These are phyloP conservation scores for Mycena vitilis DNA, from an alignment of 768 basidiomycete species.

Conservation along the genomic window DNA sequence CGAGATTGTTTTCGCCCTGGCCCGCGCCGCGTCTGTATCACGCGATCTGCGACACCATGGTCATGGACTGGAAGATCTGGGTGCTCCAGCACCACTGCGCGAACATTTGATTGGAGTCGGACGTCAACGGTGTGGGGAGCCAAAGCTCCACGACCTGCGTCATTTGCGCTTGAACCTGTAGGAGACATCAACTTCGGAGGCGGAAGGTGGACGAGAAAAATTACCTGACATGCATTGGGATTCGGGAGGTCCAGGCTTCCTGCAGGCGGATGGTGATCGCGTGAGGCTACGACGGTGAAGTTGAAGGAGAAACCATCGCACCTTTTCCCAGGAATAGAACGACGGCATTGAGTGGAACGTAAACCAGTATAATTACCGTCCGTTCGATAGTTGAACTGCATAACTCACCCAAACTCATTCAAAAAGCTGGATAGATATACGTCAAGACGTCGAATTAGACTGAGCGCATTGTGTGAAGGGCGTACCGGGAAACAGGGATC, in stretches of 20 bases:
- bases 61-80: conserved; percentile 69
- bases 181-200: conserved; percentile 3
- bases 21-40: conserved; percentile 73
- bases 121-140: conserved; percentile 63
- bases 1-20: conserved; percentile 67
- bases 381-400: not conserved
- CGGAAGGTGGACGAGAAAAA: too few relatives aligned
- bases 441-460: not conserved
- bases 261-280: conserved; percentile 68
- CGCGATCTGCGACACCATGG: conserved; percentile 68
- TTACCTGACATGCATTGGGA: conserved; percentile 52
- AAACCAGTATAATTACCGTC: not conserved
- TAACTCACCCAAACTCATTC: conserved; percentile 66
- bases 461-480: not conserved
- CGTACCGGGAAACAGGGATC: conserved; percentile 60
- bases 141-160: conserved; percentile 62
- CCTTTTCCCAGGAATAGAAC: conserved; percentile 71
- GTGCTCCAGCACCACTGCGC: conserved; percentile 75
- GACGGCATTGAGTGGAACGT: conserved; percentile 75
- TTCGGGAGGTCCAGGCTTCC: conserved; percentile 65
- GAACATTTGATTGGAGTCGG: conserved; percentile 66
- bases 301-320: conserved; percentile 68
- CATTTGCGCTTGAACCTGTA: conserved; percentile 65
- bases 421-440: conserved; percentile 54
- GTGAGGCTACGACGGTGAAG: conserved; percentile 65